phyloP scores from a whole-genome alignment of 306 rosid species.

The Cajanus cajan region DNA sequence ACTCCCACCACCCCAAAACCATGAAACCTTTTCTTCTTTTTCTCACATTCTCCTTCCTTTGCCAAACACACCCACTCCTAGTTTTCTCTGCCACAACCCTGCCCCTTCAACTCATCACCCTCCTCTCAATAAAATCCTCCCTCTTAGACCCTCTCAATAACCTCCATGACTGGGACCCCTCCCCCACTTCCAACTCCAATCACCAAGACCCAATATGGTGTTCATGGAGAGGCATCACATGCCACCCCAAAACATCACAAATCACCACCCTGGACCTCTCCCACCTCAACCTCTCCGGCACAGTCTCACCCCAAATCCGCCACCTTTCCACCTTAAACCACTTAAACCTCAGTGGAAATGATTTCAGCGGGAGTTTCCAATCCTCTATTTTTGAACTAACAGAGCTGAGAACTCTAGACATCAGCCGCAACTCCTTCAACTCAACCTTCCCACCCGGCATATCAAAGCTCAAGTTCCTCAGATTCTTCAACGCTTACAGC shows the following conservation, averaged over 20 bases:
- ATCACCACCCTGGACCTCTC: constrained; percentile 73
- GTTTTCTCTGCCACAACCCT: constrained; percentile 43
- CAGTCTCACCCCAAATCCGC: constrained; percentile 60
- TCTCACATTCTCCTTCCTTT: constrained; percentile 44
- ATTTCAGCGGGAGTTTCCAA: constrained; percentile 59
- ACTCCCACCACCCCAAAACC: constrained; percentile 44
- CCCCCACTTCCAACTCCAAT: constrained; percentile 36
- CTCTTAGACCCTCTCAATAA: constrained; percentile 62
- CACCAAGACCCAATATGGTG: constrained; percentile 68
- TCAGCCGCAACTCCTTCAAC: constrained; percentile 71
- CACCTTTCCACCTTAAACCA: constrained; percentile 50
- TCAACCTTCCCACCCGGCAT: constrained; percentile 83
- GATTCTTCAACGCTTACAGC: constrained; percentile 73
- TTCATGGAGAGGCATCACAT: constrained; percentile 80
- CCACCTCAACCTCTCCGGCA: constrained; percentile 74
- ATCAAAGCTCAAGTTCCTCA: constrained; percentile 70
- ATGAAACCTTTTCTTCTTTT: constrained; percentile 64
- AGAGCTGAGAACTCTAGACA: constrained; percentile 63
- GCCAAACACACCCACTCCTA: constrained; percentile 27
- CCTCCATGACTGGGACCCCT: constrained; percentile 79
- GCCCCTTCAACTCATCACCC: constrained; percentile 61
- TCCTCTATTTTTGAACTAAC: constrained; percentile 56
- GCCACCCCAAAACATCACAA: constrained; percentile 59
- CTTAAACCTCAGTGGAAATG: constrained; percentile 77
- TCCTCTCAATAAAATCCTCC: constrained; percentile 66